phyloP scores from a whole-genome alignment of 805 yeast genomes.

The Yamadazyma insecticola region DNA sequence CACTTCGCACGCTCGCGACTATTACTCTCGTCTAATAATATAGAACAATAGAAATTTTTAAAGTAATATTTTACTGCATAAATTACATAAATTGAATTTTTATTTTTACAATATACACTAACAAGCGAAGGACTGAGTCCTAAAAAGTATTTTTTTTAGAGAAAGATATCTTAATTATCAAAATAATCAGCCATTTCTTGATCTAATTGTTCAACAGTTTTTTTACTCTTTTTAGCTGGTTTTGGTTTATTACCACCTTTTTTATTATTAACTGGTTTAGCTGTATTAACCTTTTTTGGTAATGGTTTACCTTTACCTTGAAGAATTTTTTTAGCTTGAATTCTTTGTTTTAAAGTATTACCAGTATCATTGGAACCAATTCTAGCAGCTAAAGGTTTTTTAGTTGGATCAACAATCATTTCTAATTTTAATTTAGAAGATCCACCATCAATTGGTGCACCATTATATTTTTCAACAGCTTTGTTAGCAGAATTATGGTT shows the following conservation, averaged over 20 bases:
- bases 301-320: slow-evolving; percentile 11
- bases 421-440: slow-evolving; percentile 70
- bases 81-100: too few species aligned
- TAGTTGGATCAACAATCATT: slow-evolving; percentile 79
- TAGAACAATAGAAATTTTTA: too few species aligned
- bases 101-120: too few species aligned
- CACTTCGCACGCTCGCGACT: too few species aligned
- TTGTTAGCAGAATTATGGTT: slow-evolving; percentile 62
- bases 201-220: slow-evolving; percentile 89
- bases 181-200: slow-evolving; percentile 98
- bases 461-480: slow-evolving; percentile 82
- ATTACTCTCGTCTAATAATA: too few species aligned
- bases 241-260: slow-evolving; percentile 27
- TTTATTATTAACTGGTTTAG: background rate
- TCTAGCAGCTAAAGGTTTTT: slow-evolving; percentile 71
- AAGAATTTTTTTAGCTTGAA: slow-evolving; percentile 14
- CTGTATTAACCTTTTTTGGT: slow-evolving; percentile 25
- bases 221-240: slow-evolving; percentile 44
- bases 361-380: slow-evolving; percentile 48
- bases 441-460: slow-evolving; percentile 92
- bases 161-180: slow-evolving; percentile 38
- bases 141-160: too few species aligned
- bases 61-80: too few species aligned
- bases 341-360: slow-evolving; percentile 10
- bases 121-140: too few species aligned